These are phyloP conservation scores for Quercus lobata DNA, from an alignment of 331 rosid species.

Conservation along the genomic window DNA sequence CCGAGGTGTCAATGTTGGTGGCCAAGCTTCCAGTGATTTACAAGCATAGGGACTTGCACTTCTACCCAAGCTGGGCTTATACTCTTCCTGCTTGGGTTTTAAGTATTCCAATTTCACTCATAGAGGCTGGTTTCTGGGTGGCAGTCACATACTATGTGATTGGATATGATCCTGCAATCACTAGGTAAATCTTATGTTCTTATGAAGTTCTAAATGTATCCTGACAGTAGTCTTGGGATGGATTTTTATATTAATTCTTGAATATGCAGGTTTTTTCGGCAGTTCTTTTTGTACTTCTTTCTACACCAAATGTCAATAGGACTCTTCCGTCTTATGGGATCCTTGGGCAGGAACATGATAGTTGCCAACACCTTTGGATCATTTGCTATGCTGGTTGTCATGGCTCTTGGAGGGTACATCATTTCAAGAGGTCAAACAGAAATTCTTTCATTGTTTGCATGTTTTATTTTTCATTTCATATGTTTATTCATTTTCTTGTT, in stretches of 20 bases:
- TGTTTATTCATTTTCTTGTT: conserved; percentile 22
- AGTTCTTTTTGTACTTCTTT: conserved; percentile 74
- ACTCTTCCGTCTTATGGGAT: conserved; percentile 96
- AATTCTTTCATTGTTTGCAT: conserved; percentile 15
- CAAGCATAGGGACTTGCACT: conserved; percentile 97
- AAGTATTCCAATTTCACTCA: conserved; percentile 76
- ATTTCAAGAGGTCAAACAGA: conserved; percentile 69
- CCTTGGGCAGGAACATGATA: conserved; percentile 96
- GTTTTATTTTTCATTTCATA: conserved; percentile 13
- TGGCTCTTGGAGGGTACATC: conserved; percentile 96
- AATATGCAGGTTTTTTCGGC: conserved; percentile 76
- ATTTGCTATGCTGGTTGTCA: conserved; percentile 96
- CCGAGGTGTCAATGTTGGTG: conserved; percentile 95
- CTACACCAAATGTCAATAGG: conserved; percentile 97
- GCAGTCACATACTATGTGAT: conserved; percentile 77
- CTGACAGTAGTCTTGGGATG: conserved; percentile 17
- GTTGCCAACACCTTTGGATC: conserved; percentile 98
- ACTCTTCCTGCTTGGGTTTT: conserved; percentile 92
- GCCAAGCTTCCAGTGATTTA: conserved; percentile 95
- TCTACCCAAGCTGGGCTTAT: conserved; percentile 97
- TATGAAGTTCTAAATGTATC: conserved; percentile 15
- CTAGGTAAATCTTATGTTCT: conserved; percentile 47
- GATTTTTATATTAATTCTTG: conserved; percentile 15
- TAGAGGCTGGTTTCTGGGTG: conserved; percentile 98
- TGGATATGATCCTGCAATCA: conserved; percentile 90